Evolutionary conservation across 345 rosid genomes (phyloP), one percentile per base, ranked within the genome.

Genomic region (Eucalyptus tenuipes): DNA sequence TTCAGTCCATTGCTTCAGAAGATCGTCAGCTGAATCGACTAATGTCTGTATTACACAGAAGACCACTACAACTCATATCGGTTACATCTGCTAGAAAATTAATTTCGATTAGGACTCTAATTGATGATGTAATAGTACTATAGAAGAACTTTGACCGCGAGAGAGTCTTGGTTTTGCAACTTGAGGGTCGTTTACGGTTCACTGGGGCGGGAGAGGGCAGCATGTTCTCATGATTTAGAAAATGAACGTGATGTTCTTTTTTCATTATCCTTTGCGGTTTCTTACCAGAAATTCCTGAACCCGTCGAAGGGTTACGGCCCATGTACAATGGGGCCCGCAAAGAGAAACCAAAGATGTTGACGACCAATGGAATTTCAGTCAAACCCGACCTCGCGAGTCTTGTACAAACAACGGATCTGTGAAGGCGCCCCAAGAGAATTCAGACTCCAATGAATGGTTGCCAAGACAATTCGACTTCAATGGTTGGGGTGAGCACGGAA

Each of bases 21-120:
- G 42, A 37, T 75, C 5, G 27, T 18, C 27, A 4, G 15, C 5
- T 5, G 12, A 10, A 40, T 20, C 24, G 8, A 20, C 2, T 3
- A 33, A 20, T 68, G 24, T 20, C 22, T 5, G 1, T 40, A 25
- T 40, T 20, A 10, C 7, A 44, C 0, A 2, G 0, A 75, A 75
- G 27, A 75, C 7, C 13, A 13, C 47, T 10, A 40, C 47, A 40
- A 20, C 27, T 40, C 47, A 4, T 22, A 40, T 75, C 8, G 27
- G 3, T 24, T 20, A 7, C 82, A 75, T 37, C 1, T 25, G 29
- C 8, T 2, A 37, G 45, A 33, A 37, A 71, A 18, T 9, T 20
- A 20, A 37, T 71, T 71, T 37, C 8, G 1, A 71, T 71, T 18
- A 37, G 45, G 82, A 71, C 82, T 37, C 45, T 16, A 71, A 40